These are phyloP conservation scores for Rossbeevera mucosa DNA, from an alignment of 768 basidiomycete genomes.

Conservation along the genomic window DNA sequence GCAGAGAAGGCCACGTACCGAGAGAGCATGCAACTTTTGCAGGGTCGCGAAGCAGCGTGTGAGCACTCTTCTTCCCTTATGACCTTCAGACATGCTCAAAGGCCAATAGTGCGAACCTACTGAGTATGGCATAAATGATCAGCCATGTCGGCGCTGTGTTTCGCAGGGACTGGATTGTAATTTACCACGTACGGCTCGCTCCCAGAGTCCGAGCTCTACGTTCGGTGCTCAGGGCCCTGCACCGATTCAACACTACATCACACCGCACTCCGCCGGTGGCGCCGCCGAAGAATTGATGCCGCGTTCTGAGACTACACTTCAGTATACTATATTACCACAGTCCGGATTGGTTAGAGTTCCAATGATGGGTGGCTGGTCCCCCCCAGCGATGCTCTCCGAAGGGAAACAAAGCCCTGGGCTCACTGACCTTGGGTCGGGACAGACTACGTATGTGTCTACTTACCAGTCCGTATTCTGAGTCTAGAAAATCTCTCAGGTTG, in stretches of 20 bases:
- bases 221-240: slow-evolving; percentile 8
- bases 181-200: slow-evolving; percentile 13
- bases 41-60: slow-evolving; percentile 18
- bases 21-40: slow-evolving; percentile 18
- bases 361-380: slow-evolving; percentile 1
- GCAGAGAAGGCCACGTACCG: slow-evolving; percentile 13
- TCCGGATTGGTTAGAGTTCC: slow-evolving; percentile 1
- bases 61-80: slow-evolving; percentile 1
- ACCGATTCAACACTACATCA: slow-evolving; percentile 1
- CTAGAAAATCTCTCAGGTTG: slow-evolving; percentile 4
- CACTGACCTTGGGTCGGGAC: background rate
- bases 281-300: slow-evolving; percentile 4
- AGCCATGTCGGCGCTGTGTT: slow-evolving; percentile 22
- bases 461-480: background rate
- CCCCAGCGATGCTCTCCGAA: background rate
- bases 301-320: background rate
- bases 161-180: slow-evolving; percentile 8
- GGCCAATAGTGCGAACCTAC: slow-evolving; percentile 14
- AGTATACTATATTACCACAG: slow-evolving; percentile 6
- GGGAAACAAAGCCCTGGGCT: slow-evolving; percentile 5
- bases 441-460: slow-evolving; percentile 11
- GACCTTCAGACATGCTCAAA: slow-evolving; percentile 2
- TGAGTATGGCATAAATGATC: slow-evolving; percentile 15
- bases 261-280: slow-evolving; percentile 5
- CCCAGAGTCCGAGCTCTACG: slow-evolving; percentile 20